Evolutionary conservation across 202 grass and related monocot species (phyloP), one percentile per base, ranked within the genome.

Genomic region (Miscanthus sacchariflorus): DNA sequence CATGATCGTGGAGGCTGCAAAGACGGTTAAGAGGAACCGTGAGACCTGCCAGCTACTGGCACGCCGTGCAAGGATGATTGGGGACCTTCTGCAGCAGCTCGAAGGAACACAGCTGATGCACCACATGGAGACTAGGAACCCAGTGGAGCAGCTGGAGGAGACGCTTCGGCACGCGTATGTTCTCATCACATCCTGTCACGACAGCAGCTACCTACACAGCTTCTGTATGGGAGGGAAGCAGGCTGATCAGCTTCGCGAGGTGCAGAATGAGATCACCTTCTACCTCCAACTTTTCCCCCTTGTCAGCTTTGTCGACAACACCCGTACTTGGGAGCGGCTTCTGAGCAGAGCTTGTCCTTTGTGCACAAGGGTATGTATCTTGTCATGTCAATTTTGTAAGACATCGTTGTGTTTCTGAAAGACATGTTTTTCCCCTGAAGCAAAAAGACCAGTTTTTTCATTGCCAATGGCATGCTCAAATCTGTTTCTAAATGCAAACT

Each of bases 281-380:
- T 85, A 80, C 82, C 82, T 89, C 44, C 76, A 84, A 76, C 81
- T 89, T 19, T 84, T 89, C 81, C 87, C 87, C 5, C 68, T 74
- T 12, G 76, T 81, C 8, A 44, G 76, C 35, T 81, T 89, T 9
- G 69, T 89, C 1, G 69, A 89, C 59, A 89, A 61, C 44, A 58
- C 23, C 45, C 68, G 82, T 67, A 75, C 44, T 27, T 89, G 44
- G 58, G 69, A 84, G 70, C 59, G 13, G 12, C 8, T 81, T 89
- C 35, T 69, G 44, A 80, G 17, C 4, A 81, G 24, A 59, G 70
- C 61, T 74, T 38, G 6, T 28, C 58, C 76, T 75, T 8, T 66
- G 1, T 52, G 56, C 9, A 58, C 70, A 24, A 39, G 33, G 81
- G 87, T 89, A 80, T 35, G 11, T n/a, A 33, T 33, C 30, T 33